These are phyloP conservation scores for Theileria orientalis DNA, from an alignment of 169 alveolate genomes.

Conservation along the genomic window DNA sequence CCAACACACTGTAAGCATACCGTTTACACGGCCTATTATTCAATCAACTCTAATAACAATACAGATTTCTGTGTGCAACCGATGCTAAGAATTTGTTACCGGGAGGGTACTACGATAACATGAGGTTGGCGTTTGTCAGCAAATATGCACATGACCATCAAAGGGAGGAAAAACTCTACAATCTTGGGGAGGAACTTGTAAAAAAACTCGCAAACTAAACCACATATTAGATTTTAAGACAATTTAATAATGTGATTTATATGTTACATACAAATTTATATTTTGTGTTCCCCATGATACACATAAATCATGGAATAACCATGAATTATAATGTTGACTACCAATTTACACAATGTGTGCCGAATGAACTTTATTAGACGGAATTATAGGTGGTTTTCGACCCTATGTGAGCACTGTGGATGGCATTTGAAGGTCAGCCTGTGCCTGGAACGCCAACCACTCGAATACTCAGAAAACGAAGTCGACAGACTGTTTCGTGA, in stretches of 20 bases:
- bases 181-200: constrained; percentile 28
- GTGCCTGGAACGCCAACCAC: constrained; percentile 63
- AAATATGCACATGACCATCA: constrained; percentile 48
- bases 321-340: constrained; percentile 9
- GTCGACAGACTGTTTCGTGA: constrained; percentile 31
- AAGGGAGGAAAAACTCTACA: constrained; percentile 42
- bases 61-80: constrained; percentile 52
- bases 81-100: constrained; percentile 32
- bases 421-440: constrained; percentile 56
- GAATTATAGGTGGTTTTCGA: neutral
- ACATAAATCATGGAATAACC: neutral
- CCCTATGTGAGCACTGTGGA: constrained; percentile 52
- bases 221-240: constrained; percentile 1
- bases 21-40: too few relatives aligned
- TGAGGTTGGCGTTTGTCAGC: constrained; percentile 45
- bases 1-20: constrained; percentile 48
- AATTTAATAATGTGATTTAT: neutral
- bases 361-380: neutral
- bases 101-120: constrained; percentile 53
- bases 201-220: neutral
- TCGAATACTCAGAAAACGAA: constrained; percentile 32
- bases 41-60: too few relatives aligned
- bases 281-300: constrained; percentile 6
- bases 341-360: neutral
- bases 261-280: neutral